Evolutionary conservation across 2,329 filamentous ascomycete genomes (phyloP).

Genomic region (Curvularia lunata): DNA sequence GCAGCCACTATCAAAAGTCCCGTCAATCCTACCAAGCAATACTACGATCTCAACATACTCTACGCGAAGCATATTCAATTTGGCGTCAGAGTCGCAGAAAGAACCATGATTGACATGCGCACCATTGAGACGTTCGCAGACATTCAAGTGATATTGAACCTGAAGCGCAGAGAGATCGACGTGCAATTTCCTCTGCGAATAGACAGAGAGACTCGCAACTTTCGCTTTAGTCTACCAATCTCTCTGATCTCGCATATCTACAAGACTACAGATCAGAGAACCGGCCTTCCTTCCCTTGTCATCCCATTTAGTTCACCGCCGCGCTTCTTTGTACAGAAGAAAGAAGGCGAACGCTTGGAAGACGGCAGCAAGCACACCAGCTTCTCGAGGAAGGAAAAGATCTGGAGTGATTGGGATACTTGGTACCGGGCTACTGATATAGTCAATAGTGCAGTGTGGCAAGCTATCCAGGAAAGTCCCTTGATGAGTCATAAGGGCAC

Average conservation of each 20-base stretch:
- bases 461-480: conserved; percentile 27
- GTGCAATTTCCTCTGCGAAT: conserved; percentile 53
- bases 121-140: conserved; percentile 42
- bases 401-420: conserved; percentile 63
- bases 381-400: conserved; percentile 31
- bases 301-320: conserved; percentile 51
- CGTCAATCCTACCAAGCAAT: conserved; percentile 26
- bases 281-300: conserved; percentile 26
- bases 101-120: conserved; percentile 66
- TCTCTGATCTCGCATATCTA: conserved; percentile 53
- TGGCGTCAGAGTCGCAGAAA: conserved; percentile 63
- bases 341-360: conserved; percentile 18
- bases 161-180: conserved; percentile 53
- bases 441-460: conserved; percentile 49
- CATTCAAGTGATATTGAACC: conserved; percentile 51
- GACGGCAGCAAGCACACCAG: conserved; percentile 16
- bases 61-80: conserved; percentile 62
- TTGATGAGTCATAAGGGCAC: conserved; percentile 51
- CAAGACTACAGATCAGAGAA: conserved; percentile 21
- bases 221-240: conserved; percentile 56
- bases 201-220: conserved; percentile 28
- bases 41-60: conserved; percentile 37
- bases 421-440: conserved; percentile 72
- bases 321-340: conserved; percentile 51
- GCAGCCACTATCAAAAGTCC: conserved; percentile 30